phyloP scores from a whole-genome alignment of 495 filamentous ascomycete species.

The Neurospora sp. region DNA sequence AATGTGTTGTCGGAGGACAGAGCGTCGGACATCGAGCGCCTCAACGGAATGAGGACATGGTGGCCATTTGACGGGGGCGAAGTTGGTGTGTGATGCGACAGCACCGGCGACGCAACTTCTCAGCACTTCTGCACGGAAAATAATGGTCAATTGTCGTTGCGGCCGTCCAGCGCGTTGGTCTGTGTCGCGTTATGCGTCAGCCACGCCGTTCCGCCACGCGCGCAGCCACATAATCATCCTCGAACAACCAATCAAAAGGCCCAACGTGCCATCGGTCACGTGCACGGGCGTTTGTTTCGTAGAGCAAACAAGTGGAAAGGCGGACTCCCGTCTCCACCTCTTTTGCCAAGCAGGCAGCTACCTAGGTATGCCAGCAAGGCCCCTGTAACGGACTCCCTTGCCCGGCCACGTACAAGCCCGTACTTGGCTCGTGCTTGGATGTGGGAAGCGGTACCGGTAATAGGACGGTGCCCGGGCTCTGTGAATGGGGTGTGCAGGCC shows the following conservation, averaged over 20 bases:
- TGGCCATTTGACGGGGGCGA: not conserved
- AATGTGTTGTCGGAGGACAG: not conserved
- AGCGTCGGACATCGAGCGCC: not conserved
- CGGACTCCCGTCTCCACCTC: no score
- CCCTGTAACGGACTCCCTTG: no score
- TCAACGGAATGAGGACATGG: not conserved
- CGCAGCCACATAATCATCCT: not conserved
- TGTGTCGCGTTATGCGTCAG: not conserved
- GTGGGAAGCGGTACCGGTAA: no score
- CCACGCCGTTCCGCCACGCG: not conserved
- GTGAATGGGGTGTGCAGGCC: not conserved
- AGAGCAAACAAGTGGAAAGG: not conserved
- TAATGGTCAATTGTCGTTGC: not conserved
- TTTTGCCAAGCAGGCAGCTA: no score
- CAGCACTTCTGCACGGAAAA: not conserved
- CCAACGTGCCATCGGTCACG: not conserved
- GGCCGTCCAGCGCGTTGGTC: not conserved
- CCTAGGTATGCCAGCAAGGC: no score
- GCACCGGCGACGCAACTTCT: not conserved
- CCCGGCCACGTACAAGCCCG: no score
- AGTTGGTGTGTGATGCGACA: not conserved
- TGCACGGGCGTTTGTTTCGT: not conserved
- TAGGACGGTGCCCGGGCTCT: not conserved
- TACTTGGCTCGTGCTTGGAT: no score
- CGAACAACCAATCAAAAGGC: not conserved